phyloP scores from a whole-genome alignment of 2,329 filamentous ascomycete genomes.

The Talaromyces sp. region DNA sequence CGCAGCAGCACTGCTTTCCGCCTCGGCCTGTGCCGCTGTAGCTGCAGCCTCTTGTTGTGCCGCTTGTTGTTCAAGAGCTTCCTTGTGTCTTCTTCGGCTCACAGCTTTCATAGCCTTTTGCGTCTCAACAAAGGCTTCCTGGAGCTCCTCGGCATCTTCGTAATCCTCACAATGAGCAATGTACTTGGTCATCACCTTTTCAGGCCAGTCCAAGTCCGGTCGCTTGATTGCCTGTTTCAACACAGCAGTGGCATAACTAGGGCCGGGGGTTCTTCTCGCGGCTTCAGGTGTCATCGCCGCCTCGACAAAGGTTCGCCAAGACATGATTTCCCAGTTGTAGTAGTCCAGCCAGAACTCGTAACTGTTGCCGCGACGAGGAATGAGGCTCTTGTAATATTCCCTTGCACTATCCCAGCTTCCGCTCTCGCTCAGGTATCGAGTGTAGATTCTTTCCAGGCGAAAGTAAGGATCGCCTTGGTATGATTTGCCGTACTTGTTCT shows the following conservation, averaged over 20 bases:
- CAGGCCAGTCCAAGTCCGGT: constrained; percentile 45
- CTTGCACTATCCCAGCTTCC: constrained; percentile 72
- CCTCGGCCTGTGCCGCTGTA: not conserved
- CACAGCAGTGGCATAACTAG: constrained; percentile 68
- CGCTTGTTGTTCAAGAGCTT: constrained; percentile 46
- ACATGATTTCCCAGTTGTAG: constrained; percentile 84
- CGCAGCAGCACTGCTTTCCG: constrained; percentile 7
- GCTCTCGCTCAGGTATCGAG: constrained; percentile 84
- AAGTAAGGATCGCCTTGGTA: constrained; percentile 86
- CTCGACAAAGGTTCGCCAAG: constrained; percentile 55
- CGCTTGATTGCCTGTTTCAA: constrained; percentile 64
- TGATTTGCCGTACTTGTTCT: constrained; percentile 67
- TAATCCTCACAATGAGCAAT: constrained; percentile 72
- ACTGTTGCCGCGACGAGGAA: constrained; percentile 64
- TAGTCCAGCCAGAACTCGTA: constrained; percentile 93
- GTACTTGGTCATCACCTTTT: constrained; percentile 44
- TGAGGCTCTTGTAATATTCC: constrained; percentile 68
- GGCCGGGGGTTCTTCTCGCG: constrained; percentile 56
- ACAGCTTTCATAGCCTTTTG: constrained; percentile 63
- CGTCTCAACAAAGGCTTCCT: constrained; percentile 66
- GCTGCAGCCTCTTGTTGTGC: constrained; percentile 16
- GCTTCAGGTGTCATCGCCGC: constrained; percentile 49
- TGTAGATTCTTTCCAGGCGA: constrained; percentile 83
- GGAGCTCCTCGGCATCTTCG: constrained; percentile 70
- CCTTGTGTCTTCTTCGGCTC: constrained; percentile 58